Percentiles rank a stretch among this genome's conserved stretches.
Evolutionary conservation across 257 asterid genomes (phyloP).

Genomic region (Solanum stenotomum): DNA sequence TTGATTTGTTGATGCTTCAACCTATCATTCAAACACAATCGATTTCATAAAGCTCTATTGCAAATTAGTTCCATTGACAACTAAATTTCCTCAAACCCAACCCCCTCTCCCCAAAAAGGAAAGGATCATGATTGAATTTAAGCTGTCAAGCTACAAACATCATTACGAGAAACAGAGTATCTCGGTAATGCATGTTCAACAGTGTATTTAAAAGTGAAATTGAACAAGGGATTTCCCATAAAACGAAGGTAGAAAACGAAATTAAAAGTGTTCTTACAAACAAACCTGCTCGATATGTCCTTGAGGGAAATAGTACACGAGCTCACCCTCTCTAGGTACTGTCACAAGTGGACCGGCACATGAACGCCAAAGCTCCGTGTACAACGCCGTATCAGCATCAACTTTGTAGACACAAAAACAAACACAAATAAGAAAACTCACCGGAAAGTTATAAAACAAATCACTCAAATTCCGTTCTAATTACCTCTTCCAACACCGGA

Average conservation of each 20-base stretch:
- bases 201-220: background rate
- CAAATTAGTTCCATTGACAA: background rate
- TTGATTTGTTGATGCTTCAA: constrained; percentile 96
- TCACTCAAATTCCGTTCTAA: background rate
- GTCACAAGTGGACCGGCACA: constrained; percentile 98
- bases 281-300: constrained; percentile 96
- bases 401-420: constrained; percentile 12
- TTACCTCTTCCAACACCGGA: constrained; percentile 43
- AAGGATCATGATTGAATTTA: background rate
- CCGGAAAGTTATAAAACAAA: background rate
- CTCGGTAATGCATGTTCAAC: background rate
- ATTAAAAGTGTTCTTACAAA: background rate
- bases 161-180: background rate
- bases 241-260: background rate
- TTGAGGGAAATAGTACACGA: constrained; percentile 89
- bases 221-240: background rate
- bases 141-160: background rate
- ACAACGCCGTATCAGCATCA: constrained; percentile 74
- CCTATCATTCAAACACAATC: constrained; percentile 32
- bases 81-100: background rate
- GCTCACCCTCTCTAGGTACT: constrained; percentile 71
- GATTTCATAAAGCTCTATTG: background rate
- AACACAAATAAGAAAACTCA: background rate
- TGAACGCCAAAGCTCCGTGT: constrained; percentile 87
- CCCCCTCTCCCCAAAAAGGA: background rate